phyloP scores from a whole-genome alignment of 164 flowering plant genomes.

The Paratinospora sagittata region DNA sequence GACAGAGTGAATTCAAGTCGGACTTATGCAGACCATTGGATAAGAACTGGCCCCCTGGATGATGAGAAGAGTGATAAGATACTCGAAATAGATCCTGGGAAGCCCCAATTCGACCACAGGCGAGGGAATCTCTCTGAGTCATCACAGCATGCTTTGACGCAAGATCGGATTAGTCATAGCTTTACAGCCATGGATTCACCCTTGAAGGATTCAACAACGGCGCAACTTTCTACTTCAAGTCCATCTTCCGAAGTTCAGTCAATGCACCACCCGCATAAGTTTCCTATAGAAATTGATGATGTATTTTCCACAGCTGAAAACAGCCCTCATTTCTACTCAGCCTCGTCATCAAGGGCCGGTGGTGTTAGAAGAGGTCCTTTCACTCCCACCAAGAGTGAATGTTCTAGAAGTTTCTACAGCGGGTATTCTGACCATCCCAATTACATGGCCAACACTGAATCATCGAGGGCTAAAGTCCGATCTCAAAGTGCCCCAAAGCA shows the following conservation, averaged over 20 bases:
- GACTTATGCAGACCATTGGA: conserved; percentile 50
- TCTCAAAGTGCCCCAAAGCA: conserved; percentile 86
- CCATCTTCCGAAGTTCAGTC: conserved; percentile 38
- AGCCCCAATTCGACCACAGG: conserved; percentile 40
- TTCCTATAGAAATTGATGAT: conserved; percentile 25
- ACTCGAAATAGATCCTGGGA: conserved; percentile 74
- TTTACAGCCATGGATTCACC: conserved; percentile 35
- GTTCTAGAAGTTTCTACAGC: conserved; percentile 36
- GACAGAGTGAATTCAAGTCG: conserved; percentile 21
- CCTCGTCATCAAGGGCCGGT: conserved; percentile 44
- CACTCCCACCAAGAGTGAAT: conserved; percentile 55
- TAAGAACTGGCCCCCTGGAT: conserved; percentile 22
- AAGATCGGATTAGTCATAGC: conserved; percentile 30
- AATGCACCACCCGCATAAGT: conserved; percentile 27
- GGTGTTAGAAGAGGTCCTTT: conserved; percentile 37
- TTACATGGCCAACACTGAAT: conserved; percentile 83
- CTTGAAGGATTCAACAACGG: conserved; percentile 35
- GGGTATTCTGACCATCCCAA: conserved; percentile 53
- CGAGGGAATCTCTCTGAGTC: conserved; percentile 15
- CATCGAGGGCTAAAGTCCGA: conserved; percentile 65
- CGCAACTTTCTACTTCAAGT: conserved; percentile 32
- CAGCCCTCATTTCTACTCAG: conserved; percentile 53
- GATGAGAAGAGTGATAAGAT: conserved; percentile 63
- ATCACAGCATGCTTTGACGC: conserved; percentile 22
- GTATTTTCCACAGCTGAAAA: conserved; percentile 34